Evolutionary conservation across 805 yeast genomes (phyloP), one percentile per base, ranked within the genome.

Genomic region (Saccharomycopsis microspora): DNA sequence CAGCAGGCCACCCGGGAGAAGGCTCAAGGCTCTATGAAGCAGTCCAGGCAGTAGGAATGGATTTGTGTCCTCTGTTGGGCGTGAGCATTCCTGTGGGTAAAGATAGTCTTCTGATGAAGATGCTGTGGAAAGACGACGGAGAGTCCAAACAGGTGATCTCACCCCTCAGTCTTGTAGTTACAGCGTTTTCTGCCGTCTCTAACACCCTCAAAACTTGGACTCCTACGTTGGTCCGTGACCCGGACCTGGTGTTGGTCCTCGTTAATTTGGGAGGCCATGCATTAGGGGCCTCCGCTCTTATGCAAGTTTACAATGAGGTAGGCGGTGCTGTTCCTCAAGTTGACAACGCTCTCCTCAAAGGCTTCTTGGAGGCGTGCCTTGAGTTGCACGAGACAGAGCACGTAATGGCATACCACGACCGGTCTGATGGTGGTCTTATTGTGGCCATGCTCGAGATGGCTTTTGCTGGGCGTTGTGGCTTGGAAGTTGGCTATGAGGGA

Each of bases 61-160:
- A 87, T 55, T 72, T 94, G 58, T 93, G 98, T 67, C 97, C 97
- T 28, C 90, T 77, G 51, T 74, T 93, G 55, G 97, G 95, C 41
- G 68, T 93, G 53, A 74, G 94, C 27, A 87, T 93, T 50, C 99
- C 99, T 9, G 99, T 93, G 36, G 99, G 99, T 56, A 93, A 93
- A 69, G 99, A 93, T 65, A 88, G 97, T 35, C 88, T 93, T 96
- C 88, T 97, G 28, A 90, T 93, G 98, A 87, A 88, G 70, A 93
- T 93, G 97, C 82, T 83, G 60, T 93, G 99, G 99, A 85, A 75
- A 44, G 77, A 80, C 46, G 32, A 37, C 42, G 38, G 46, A 27
- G 46, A 49, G 58, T 39, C 28, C 3, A 85, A 82, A 58, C 95
- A 87, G 65, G 97, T 93, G 40, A 80, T 93, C 53, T 87, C 97